A percentile compares a stretch with the other conserved stretches of the same genome.
Evolutionary conservation across 192 early-diverging fungal species (phyloP).

Genomic region (Rhizophlyctis rosea): DNA sequence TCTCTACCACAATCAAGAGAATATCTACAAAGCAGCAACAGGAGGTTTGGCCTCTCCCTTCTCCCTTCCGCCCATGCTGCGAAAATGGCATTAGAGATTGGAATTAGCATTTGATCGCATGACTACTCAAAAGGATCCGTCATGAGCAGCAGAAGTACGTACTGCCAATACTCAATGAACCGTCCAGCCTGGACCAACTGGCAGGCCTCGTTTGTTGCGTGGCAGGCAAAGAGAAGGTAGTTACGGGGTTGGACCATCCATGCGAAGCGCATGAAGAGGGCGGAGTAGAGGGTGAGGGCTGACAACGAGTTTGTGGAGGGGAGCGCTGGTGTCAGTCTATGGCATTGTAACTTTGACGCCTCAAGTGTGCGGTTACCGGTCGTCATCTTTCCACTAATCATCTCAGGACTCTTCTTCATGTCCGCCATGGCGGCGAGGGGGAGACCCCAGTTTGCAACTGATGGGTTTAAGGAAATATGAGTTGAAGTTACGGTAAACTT

Average conservation of each 20-base stretch:
- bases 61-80: too few species aligned
- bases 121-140: neutral
- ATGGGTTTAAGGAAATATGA: neutral
- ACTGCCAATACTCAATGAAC: slow-evolving; percentile 71
- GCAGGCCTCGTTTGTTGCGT: slow-evolving; percentile 84
- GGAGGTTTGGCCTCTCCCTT: too few species aligned
- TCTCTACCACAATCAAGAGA: too few species aligned
- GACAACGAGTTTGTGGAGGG: neutral
- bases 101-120: too few species aligned
- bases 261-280: slow-evolving; percentile 93
- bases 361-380: slow-evolving; percentile 43
- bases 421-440: slow-evolving; percentile 94
- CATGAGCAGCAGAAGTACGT: slow-evolving; percentile 6
- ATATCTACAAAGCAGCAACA: too few species aligned
- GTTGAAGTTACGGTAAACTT: neutral
- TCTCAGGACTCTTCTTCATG: slow-evolving; percentile 81
- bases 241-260: slow-evolving; percentile 88
- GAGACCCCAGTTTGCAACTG: slow-evolving; percentile 78
- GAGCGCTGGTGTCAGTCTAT: neutral
- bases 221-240: slow-evolving; percentile 90
- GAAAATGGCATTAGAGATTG: too few species aligned
- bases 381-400: slow-evolving; percentile 96
- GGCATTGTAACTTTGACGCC: too few species aligned
- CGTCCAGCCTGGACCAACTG: slow-evolving; percentile 86
- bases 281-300: slow-evolving; percentile 84